Evolutionary conservation across 1,139 yeast species (phyloP).

Genomic region (Kluyveromyces marxianus): DNA sequence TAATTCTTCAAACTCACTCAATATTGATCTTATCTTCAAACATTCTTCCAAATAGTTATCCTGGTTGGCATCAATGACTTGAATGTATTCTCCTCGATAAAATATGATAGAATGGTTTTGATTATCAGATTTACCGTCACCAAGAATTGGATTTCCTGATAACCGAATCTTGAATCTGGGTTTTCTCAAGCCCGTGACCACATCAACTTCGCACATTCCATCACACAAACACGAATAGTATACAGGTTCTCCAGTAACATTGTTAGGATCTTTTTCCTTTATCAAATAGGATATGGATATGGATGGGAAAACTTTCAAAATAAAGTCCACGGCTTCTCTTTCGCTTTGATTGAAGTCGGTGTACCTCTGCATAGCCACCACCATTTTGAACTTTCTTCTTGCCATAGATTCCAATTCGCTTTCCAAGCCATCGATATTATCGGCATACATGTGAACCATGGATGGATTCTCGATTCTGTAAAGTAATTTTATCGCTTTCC

Average conservation of each 20-base stretch:
- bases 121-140: conserved; percentile 87
- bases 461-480: conserved; percentile 57
- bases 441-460: conserved; percentile 34
- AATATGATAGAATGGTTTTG: conserved; percentile 74
- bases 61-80: conserved; percentile 82
- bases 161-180: conserved; percentile 51
- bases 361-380: conserved; percentile 67
- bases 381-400: conserved; percentile 53
- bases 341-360: conserved; percentile 46
- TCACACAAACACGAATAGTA: conserved; percentile 63
- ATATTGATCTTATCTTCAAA: conserved; percentile 65
- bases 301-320: conserved; percentile 57
- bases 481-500: conserved; percentile 57
- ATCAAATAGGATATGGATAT: conserved; percentile 54
- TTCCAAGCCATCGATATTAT: conserved; percentile 33
- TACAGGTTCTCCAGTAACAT: conserved; percentile 28
- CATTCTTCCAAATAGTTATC: conserved; percentile 85
- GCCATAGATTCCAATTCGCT: conserved; percentile 46
- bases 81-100: conserved; percentile 80
- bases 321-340: conserved; percentile 44
- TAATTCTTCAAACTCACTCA: conserved; percentile 71
- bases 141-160: conserved; percentile 82
- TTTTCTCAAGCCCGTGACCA: conserved; percentile 35
- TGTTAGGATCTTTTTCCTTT: conserved; percentile 35
- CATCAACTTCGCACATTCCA: conserved; percentile 37